Conservation (phyloP, 495 filamentous ascomycete genomes). For the Penicillium pulvis region DNA sequence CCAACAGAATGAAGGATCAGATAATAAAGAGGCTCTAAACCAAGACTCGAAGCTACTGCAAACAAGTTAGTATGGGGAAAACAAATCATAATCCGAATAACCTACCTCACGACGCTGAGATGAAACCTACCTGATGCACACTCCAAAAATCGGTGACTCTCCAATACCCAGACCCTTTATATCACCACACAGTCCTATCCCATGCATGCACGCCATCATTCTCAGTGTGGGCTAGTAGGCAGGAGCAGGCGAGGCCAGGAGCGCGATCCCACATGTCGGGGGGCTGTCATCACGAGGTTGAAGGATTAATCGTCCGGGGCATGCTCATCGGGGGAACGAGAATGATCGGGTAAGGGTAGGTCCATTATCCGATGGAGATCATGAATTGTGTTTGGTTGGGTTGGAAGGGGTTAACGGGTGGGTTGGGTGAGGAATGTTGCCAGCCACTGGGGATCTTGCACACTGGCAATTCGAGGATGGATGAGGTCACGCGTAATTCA, state of each 20-base stretch:
- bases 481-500: background rate
- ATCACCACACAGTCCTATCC: background rate
- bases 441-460: conserved; percentile 18
- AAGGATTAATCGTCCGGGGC: background rate
- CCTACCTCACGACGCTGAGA: background rate
- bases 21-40: background rate
- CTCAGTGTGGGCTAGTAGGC: conserved; percentile 13
- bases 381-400: conserved; percentile 1
- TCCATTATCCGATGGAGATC: background rate
- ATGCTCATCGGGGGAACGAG: background rate
- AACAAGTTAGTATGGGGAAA: background rate
- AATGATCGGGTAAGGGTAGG: background rate
- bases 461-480: background rate
- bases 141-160: background rate
- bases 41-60: background rate
- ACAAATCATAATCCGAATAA: background rate
- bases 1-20: background rate
- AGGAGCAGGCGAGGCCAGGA: background rate
- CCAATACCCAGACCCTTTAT: conserved; percentile 2
- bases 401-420: conserved; percentile 1
- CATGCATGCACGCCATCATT: conserved; percentile 14
- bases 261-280: conserved; percentile 2
- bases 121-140: background rate
- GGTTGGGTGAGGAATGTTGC: conserved; percentile 18
- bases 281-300: background rate